Evolutionary conservation across 208 protist genomes (phyloP).

Genomic region (Trypanosoma cruzi): DNA sequence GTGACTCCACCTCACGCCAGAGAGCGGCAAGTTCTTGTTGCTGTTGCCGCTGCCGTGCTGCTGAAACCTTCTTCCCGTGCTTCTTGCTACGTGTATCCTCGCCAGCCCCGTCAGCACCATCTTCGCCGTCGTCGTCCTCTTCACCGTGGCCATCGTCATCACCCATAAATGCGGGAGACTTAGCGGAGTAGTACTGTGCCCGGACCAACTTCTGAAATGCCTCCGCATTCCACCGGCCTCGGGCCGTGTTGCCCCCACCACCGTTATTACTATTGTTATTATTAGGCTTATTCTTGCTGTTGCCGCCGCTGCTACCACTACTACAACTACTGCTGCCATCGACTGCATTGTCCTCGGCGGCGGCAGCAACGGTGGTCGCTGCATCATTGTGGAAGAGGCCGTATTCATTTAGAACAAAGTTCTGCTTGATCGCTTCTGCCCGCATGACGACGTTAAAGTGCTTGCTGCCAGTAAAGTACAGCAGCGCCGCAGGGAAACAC

Average conservation of each 20-base stretch:
- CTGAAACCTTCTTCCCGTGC: conserved; percentile 14
- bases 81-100: conserved; percentile 35
- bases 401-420: conserved; percentile 89
- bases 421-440: conserved; percentile 76
- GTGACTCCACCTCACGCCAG: conserved; percentile 53
- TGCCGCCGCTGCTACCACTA: not conserved
- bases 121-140: conserved; percentile 23
- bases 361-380: not conserved
- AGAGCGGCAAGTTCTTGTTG: conserved; percentile 47
- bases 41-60: conserved; percentile 33
- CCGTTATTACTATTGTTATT: conserved; percentile 18
- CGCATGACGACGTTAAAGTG: conserved; percentile 94
- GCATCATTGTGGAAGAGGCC: conserved; percentile 66
- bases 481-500: conserved; percentile 80
- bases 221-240: conserved; percentile 40
- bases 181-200: conserved; percentile 52
- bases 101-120: conserved; percentile 28
- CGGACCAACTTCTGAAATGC: conserved; percentile 68
- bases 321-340: not conserved
- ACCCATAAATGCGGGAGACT: conserved; percentile 28
- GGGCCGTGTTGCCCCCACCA: conserved; percentile 18
- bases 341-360: not conserved
- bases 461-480: conserved; percentile 95
- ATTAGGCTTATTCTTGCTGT: conserved; percentile 5
- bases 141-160: conserved; percentile 19